Evolutionary conservation across 2,329 filamentous ascomycete genomes (phyloP).

Genomic region (Colletotrichum eremochloae): DNA sequence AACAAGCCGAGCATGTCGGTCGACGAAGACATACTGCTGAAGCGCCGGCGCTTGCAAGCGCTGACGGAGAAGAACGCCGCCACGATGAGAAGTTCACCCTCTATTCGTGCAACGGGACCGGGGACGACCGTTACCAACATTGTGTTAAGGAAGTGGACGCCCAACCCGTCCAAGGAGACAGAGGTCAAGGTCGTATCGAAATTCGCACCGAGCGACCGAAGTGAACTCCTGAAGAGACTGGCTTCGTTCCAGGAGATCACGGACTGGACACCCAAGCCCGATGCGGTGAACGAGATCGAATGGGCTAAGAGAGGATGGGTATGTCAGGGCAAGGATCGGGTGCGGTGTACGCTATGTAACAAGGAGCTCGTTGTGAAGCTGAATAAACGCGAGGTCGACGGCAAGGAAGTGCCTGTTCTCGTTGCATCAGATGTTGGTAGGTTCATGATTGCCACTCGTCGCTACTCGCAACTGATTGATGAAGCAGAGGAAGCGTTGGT

Average conservation of each 20-base stretch:
- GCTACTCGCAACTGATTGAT: conserved; percentile 34
- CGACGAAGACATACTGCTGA: conserved; percentile 61
- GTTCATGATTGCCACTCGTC: conserved; percentile 33
- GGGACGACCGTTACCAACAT: conserved; percentile 57
- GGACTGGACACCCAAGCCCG: conserved; percentile 93
- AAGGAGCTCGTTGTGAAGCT: conserved; percentile 87
- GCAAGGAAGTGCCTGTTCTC: conserved; percentile 65
- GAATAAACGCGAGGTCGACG: conserved; percentile 69
- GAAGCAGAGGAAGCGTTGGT: conserved; percentile 74
- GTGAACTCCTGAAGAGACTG: conserved; percentile 83
- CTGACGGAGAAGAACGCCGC: conserved; percentile 40
- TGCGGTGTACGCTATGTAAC: conserved; percentile 87
- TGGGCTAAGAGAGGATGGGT: conserved; percentile 97
- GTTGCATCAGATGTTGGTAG: conserved; percentile 71
- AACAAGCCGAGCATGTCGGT: conserved; percentile 43
- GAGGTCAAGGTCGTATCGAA: conserved; percentile 56
- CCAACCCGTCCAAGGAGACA: conserved; percentile 46
- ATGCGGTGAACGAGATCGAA: conserved; percentile 86
- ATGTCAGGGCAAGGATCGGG: conserved; percentile 85
- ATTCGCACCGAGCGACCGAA: conserved; percentile 89
- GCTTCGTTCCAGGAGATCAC: conserved; percentile 93
- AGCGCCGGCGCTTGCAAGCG: conserved; percentile 63
- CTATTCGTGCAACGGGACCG: conserved; percentile 24
- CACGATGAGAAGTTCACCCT: conserved; percentile 31
- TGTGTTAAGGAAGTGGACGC: conserved; percentile 57